Evolutionary conservation across 75 land plant genomes (phyloP).

Genomic region (Cupressus sempervirens): DNA sequence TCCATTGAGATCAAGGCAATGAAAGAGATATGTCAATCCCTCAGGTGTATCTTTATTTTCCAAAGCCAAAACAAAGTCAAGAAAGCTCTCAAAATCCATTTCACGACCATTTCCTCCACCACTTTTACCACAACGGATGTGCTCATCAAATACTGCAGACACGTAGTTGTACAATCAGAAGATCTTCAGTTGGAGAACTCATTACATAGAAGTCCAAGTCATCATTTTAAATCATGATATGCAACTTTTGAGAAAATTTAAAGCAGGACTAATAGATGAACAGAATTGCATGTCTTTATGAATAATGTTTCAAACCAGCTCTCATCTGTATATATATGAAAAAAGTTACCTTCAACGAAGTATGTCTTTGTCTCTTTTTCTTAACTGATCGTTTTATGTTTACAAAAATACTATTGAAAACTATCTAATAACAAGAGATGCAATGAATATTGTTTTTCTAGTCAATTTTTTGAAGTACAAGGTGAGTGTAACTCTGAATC

Average conservation of each 20-base stretch:
- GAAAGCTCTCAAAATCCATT: conserved; percentile 99
- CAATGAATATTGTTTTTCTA: neutral
- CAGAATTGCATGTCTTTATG: neutral
- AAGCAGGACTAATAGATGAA: neutral
- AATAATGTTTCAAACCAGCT: neutral
- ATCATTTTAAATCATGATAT: neutral
- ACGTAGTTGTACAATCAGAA: neutral
- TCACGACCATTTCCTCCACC: conserved; percentile 88
- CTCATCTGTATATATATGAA: neutral
- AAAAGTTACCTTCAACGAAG: neutral
- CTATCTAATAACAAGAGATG: neutral
- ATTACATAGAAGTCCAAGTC: neutral
- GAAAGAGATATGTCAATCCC: conserved; percentile 89
- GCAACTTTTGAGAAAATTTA: neutral
- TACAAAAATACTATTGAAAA: neutral
- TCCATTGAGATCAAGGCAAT: conserved; percentile 91
- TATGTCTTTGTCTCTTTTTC: neutral
- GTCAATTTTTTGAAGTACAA: neutral
- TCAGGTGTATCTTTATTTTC: conserved; percentile 98
- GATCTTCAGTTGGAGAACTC: neutral
- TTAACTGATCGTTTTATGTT: neutral
- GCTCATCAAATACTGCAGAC: conserved; percentile 91
- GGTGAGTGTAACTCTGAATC: neutral
- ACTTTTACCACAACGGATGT: conserved; percentile 77
- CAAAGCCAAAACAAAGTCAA: conserved; percentile 93